Base-by-base conservation (phyloP, 73 alveolate genomes). In the Urostyla sp. region DNA sequence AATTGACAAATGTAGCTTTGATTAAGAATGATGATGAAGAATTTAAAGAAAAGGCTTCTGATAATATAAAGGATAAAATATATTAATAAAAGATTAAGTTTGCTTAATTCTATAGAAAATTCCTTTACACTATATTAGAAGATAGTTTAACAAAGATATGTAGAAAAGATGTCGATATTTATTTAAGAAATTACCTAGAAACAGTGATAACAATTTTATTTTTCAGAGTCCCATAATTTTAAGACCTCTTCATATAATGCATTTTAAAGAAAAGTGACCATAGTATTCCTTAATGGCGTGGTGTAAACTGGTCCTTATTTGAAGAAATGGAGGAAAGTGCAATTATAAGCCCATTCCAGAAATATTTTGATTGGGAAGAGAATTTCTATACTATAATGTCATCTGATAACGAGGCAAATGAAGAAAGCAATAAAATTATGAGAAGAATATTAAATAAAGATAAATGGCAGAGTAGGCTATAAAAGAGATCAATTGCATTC, bases 401-500 rank as follows among this genome's bases (percentile, higher is more conserved):
- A 11, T 58, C 35, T 7, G 0, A 40, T 7, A 75, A 51, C 13
- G 84, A 69, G 30, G 7, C 5, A n/a, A n/a, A n/a, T 4, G 8
- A 21, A 23, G 72, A 78, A 34, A 45, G 53, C 46, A 24, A 46
- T 31, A 51, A 59, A 36, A 40, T 73, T 24, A 24, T 93, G 40
- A 35, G 49, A 24, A 80, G 75, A 24, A 66, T 80, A 16, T 50
- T 75, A 6, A 40, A 43, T 52, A 44, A 80, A 45, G 63, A 76
- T 16, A 74, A 60, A 34, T 94, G 98, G 97, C 51, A 84, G 44
- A 73, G 74, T 4, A 87, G 94, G 56, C 45, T 94, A 21, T 76
- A 82, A 30, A 94, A 94, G 85, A 44, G 98, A 74, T 95, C 97
- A 0, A 72, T 91, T 16, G 98, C 98, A 10, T 78, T 88, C 84